Evolutionary conservation across 164 flowering plant genomes (phyloP).

Genomic region (Vitis cinerea): DNA sequence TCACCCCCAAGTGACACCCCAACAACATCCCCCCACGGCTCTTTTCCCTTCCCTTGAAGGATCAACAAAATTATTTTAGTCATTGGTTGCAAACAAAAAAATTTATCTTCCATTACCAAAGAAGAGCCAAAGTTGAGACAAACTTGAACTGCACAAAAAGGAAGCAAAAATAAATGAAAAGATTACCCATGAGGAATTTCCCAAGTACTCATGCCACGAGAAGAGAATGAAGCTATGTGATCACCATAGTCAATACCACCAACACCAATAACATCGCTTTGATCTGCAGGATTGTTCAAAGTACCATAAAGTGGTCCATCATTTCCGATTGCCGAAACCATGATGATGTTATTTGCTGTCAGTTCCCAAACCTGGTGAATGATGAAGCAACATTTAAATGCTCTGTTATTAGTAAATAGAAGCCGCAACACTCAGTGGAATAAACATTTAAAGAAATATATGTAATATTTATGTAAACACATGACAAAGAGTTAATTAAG

Average conservation of each 20-base stretch:
- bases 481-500: too few relatives aligned
- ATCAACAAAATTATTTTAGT: too few relatives aligned
- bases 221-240: constrained; percentile 96
- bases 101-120: neutral
- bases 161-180: constrained; percentile 3
- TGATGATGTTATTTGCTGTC: constrained; percentile 92
- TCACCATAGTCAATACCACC: constrained; percentile 98
- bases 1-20: too few relatives aligned
- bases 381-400: neutral
- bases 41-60: too few relatives aligned
- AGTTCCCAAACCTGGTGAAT: constrained; percentile 89
- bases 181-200: constrained; percentile 98
- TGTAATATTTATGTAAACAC: too few relatives aligned
- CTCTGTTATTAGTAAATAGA: too few relatives aligned
- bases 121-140: neutral
- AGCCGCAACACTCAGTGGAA: too few relatives aligned
- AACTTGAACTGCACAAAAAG: neutral
- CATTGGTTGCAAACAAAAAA: too few relatives aligned
- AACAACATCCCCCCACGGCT: too few relatives aligned
- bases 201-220: constrained; percentile 99
- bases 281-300: constrained; percentile 98
- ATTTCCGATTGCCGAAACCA: constrained; percentile 99
- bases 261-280: constrained; percentile 99
- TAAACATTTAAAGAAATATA: too few relatives aligned
- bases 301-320: constrained; percentile 99